Base-by-base conservation (phyloP, 1,284 basidiomycete genomes). In the Trichosporon sp. region DNA sequence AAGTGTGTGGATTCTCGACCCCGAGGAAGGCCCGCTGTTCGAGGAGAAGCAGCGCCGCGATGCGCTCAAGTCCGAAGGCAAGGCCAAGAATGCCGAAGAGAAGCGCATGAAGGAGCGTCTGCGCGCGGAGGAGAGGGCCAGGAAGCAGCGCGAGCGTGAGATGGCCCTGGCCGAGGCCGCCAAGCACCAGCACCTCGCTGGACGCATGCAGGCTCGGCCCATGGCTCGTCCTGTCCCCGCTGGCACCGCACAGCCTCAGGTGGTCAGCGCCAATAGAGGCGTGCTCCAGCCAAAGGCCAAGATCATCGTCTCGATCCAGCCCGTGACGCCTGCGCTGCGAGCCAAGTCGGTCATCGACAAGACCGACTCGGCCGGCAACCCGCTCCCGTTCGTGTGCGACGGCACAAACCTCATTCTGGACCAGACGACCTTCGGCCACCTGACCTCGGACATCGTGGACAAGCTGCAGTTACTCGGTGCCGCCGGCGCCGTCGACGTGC, bases 1-100 rank as follows among this genome's bases (percentile, higher is more conserved):
- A 1, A 92, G 90, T 72, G 91, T 93, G 71, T 95, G 93, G 93
- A 90, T 90, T 29, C 85, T 95, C 31, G 92, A 94, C 75, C 88
- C 90, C 66, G 87, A 89, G 32, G 79, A 83, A 66, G 82, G 81
- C 18, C 82, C 81, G 3, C 70, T 81, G 27, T 82, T 83, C 62
- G 81, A 81, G 70, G 82, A 82, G 70, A 81, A 82, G 70, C 80
- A 82, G 66, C 74, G 77, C 53, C 72, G 73, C 23, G 80, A 82
- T 63, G 77, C 79, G 11, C 66, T 72, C 47, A 83, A 83, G 68
- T 74, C 76, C 1, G 77, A 78, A 23, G 80, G 79, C 66, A 82
- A 82, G 73, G 76, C 77, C 18, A 81, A 83, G 74, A 80, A 80
- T 67, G 78, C 80, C 7, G 80, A 82, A 66, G 71, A 75, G 66